A percentile compares a stretch with the other conserved stretches of the same genome.
Evolutionary conservation across 2,329 filamentous ascomycete genomes (phyloP).

Genomic region (Tolypocladium pustulatum): DNA sequence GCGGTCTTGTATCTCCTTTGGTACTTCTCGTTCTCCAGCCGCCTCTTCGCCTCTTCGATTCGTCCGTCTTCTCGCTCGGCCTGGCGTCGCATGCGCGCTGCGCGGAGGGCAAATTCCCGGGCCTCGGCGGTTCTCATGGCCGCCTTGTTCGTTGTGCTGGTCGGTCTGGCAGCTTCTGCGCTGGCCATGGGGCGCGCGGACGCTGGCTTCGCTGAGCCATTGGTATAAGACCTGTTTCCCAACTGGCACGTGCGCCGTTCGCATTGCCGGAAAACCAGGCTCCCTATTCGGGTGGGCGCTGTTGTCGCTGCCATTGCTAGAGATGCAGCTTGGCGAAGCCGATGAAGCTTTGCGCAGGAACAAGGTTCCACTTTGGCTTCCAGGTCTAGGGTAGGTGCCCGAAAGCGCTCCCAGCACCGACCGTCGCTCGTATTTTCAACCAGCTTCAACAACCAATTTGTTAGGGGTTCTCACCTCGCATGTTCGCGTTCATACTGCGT

Average conservation of each 20-base stretch:
- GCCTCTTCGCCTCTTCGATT: conserved; percentile 8
- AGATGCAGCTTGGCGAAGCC: neutral
- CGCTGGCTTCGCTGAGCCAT: neutral
- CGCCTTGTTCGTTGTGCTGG: neutral
- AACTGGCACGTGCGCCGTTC: neutral
- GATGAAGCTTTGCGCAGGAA: neutral
- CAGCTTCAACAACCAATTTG: no score
- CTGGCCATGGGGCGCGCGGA: neutral
- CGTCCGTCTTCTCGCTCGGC: conserved; percentile 8
- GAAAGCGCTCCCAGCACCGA: no score
- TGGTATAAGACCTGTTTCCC: neutral
- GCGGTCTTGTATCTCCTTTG: conserved; percentile 31
- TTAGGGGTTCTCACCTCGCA: no score
- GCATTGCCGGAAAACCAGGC: neutral
- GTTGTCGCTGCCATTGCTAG: neutral
- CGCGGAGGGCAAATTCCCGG: conserved; percentile 12
- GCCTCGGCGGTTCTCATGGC: conserved; percentile 11
- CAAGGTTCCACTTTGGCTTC: neutral
- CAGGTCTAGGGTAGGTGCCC: neutral
- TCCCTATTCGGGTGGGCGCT: neutral
- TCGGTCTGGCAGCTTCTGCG: neutral
- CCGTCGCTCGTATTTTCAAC: no score
- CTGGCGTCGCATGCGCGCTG: conserved; percentile 10
- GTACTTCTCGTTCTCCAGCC: conserved; percentile 22
- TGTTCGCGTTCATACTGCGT: neutral